Percentiles rank a stretch among this genome's conserved stretches.
These are phyloP conservation scores for Mimosa pudica DNA, from an alignment of 306 rosid genomes.

Conservation along the genomic window DNA sequence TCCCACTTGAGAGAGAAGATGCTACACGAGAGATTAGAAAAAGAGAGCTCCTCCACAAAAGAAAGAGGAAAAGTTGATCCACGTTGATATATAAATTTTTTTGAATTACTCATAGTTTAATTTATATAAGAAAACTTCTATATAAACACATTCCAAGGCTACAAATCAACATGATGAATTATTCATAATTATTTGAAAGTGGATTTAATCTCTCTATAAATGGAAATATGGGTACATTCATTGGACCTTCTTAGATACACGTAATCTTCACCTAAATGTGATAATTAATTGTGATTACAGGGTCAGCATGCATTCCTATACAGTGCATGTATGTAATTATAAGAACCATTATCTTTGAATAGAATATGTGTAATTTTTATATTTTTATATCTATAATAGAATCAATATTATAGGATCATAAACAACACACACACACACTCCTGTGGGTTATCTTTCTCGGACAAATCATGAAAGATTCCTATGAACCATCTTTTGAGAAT, in stretches of 20 bases:
- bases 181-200: background rate
- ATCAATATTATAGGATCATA: background rate
- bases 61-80: too few relatives aligned
- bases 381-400: background rate
- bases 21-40: too few relatives aligned
- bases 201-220: background rate
- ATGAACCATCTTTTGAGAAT: background rate
- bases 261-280: constrained; percentile 5
- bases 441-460: background rate
- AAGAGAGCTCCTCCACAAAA: too few relatives aligned
- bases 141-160: background rate
- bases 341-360: background rate
- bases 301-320: constrained; percentile 10
- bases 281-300: background rate
- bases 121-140: background rate
- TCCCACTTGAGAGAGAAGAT: too few relatives aligned
- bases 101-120: too few relatives aligned
- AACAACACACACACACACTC: background rate
- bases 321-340: background rate
- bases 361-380: background rate
- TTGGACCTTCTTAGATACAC: background rate
- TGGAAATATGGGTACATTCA: constrained; percentile 1
- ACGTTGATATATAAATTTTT: too few relatives aligned
- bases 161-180: background rate
- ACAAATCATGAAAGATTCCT: constrained; percentile 37